phyloP scores from a whole-genome alignment of 371 early-diverging fungal genomes.

The Lichtheimia hyalospora region DNA sequence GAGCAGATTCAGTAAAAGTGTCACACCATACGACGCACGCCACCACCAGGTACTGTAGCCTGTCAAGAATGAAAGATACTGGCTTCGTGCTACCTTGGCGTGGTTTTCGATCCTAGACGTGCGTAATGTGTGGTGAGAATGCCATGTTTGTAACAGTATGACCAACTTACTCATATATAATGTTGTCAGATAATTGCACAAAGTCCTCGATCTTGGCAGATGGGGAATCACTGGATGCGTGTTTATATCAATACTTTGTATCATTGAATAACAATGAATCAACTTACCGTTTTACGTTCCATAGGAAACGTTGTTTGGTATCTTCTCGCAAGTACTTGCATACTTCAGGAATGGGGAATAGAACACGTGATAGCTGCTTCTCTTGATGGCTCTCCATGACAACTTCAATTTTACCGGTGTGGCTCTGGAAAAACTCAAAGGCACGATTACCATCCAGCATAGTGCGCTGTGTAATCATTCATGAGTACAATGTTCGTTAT shows the following conservation, averaged over 20 bases:
- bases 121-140: neutral
- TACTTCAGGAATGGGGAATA: conserved; percentile 59
- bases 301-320: conserved; percentile 53
- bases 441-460: conserved; percentile 34
- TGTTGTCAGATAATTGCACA: conserved; percentile 48
- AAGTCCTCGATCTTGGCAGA: conserved; percentile 57
- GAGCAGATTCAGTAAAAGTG: conserved; percentile 42
- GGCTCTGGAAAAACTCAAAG: conserved; percentile 44
- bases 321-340: conserved; percentile 49
- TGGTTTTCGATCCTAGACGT: conserved; percentile 45
- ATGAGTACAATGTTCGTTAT: too few relatives aligned
- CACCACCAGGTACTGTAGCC: conserved; percentile 51
- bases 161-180: conserved; percentile 47
- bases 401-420: conserved; percentile 59
- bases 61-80: conserved; percentile 35
- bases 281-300: conserved; percentile 44
- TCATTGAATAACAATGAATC: neutral
- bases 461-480: conserved; percentile 3
- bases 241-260: neutral
- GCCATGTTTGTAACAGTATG: neutral
- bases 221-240: conserved; percentile 41
- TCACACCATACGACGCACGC: conserved; percentile 44
- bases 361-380: conserved; percentile 41
- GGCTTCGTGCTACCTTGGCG: conserved; percentile 44
- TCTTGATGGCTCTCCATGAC: conserved; percentile 44